Conservation (phyloP, 164 flowering plant genomes). For the Dillenia turbinata region DNA sequence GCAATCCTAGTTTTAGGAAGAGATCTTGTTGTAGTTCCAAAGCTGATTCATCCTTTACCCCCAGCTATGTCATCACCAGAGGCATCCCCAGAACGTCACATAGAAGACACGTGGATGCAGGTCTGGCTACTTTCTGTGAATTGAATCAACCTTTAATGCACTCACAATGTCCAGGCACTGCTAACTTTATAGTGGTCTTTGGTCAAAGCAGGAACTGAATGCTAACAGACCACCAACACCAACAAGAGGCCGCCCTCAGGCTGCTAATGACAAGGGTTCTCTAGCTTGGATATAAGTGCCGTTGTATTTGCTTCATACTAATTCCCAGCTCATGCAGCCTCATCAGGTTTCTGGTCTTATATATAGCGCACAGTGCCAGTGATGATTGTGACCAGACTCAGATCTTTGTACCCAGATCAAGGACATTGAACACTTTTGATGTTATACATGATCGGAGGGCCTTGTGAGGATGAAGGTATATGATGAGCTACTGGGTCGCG, state of each 20-base stretch:
- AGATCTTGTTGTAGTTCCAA: slow-evolving; percentile 98
- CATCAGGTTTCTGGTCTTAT: slow-evolving; percentile 31
- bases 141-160: no score
- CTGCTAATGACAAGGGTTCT: slow-evolving; percentile 81
- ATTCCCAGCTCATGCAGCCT: slow-evolving; percentile 24
- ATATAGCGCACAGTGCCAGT: slow-evolving; percentile 28
- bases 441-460: no score
- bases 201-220: slow-evolving; percentile 77
- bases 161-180: no score
- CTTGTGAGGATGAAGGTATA: no score
- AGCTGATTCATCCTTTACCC: slow-evolving; percentile 96
- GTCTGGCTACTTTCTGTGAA: slow-evolving; percentile 22
- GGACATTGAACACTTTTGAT: neutral
- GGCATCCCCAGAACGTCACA: slow-evolving; percentile 86
- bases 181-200: neutral
- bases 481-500: no score
- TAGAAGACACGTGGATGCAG: slow-evolving; percentile 99
- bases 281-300: slow-evolving; percentile 85
- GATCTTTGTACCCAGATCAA: slow-evolving; percentile 2
- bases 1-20: slow-evolving; percentile 97
- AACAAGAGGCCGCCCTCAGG: slow-evolving; percentile 98
- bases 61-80: slow-evolving; percentile 94
- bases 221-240: slow-evolving; percentile 99
- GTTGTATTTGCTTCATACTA: slow-evolving; percentile 18
- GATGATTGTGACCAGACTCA: slow-evolving; percentile 4